Percentiles rank a stretch among this genome's conserved stretches.
phyloP scores from a whole-genome alignment of 2,329 filamentous ascomycete genomes.

The Bimuria novae-zelandiae region DNA sequence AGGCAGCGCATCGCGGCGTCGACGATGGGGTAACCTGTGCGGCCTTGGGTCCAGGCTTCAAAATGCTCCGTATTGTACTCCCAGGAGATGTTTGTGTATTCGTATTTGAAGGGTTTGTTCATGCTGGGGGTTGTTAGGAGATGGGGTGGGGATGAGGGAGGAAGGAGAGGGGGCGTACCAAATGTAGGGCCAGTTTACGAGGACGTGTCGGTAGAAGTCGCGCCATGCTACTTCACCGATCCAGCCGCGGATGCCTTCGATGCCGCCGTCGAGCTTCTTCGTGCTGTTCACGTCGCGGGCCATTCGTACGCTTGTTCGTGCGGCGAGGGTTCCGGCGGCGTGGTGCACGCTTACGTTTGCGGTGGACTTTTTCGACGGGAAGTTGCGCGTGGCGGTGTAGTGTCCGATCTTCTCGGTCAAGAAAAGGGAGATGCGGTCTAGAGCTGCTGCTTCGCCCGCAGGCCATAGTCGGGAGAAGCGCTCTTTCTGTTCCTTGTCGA shows the following conservation, averaged over 20 bases:
- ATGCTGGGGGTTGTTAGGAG: no score
- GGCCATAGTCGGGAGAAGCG: slow-evolving; percentile 50
- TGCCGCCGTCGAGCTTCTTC: slow-evolving; percentile 58
- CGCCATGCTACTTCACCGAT: slow-evolving; percentile 59
- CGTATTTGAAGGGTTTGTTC: slow-evolving; percentile 80
- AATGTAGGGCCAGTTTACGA: slow-evolving; percentile 83
- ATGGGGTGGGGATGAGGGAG: neutral
- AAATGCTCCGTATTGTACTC: slow-evolving; percentile 63
- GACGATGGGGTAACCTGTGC: slow-evolving; percentile 49
- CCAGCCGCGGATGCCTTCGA: slow-evolving; percentile 52
- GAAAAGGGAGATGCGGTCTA: slow-evolving; percentile 48
- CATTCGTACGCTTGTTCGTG: slow-evolving; percentile 52
- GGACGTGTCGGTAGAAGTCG: slow-evolving; percentile 63
- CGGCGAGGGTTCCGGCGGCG: slow-evolving; percentile 51
- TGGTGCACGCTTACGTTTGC: slow-evolving; percentile 51
- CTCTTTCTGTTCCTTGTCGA: slow-evolving; percentile 50
- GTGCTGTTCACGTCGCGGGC: slow-evolving; percentile 56
- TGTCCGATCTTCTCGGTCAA: slow-evolving; percentile 51
- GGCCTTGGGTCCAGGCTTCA: slow-evolving; percentile 63
- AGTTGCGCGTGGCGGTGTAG: slow-evolving; percentile 50
- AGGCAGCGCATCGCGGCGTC: slow-evolving; percentile 59
- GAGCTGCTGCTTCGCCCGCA: slow-evolving; percentile 51
- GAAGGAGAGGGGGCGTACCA: slow-evolving; percentile 52
- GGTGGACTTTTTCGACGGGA: slow-evolving; percentile 49
- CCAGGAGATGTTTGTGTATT: slow-evolving; percentile 83